These are phyloP conservation scores for Rosellinia necatrix DNA, from an alignment of 2,329 filamentous ascomycete genomes.

Conservation along the genomic window DNA sequence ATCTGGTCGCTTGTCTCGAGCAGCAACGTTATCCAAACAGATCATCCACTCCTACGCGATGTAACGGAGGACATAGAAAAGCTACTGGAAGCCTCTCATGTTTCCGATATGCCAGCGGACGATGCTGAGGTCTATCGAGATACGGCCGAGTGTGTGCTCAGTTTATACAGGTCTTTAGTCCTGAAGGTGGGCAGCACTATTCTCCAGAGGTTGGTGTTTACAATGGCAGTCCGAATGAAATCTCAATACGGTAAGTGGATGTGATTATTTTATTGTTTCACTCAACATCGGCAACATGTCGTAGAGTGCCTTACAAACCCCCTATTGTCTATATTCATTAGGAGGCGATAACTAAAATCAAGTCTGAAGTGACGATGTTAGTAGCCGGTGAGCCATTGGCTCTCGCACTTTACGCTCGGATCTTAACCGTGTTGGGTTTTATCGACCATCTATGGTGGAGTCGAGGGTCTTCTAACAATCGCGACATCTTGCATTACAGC, in stretches of 20 bases:
- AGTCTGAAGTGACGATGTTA: conserved; percentile 14
- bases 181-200: conserved; percentile 2
- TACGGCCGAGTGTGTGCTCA: conserved; percentile 17
- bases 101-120: conserved; percentile 13
- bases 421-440: conserved; percentile 18
- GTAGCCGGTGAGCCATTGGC: conserved; percentile 18
- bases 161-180: conserved; percentile 10
- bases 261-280: neutral
- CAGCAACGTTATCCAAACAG: neutral
- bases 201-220: conserved; percentile 21
- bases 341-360: conserved; percentile 10
- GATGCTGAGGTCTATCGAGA: conserved; percentile 11
- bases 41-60: conserved; percentile 14
- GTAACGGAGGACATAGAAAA: conserved; percentile 17
- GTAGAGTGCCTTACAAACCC: neutral
- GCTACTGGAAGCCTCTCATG: conserved; percentile 15
- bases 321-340: neutral
- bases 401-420: conserved; percentile 22
- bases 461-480: conserved; percentile 3
- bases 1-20: conserved; percentile 8
- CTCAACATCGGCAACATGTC: neutral
- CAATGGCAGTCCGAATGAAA: conserved; percentile 20
- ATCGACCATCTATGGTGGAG: conserved; percentile 27
- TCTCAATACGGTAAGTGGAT: conserved; percentile 20
- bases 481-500: conserved; percentile 16